Evolutionary conservation across 441 rosid species (phyloP), one percentile per base, ranked within the genome.

Genomic region (Dalechampia spathulata): DNA sequence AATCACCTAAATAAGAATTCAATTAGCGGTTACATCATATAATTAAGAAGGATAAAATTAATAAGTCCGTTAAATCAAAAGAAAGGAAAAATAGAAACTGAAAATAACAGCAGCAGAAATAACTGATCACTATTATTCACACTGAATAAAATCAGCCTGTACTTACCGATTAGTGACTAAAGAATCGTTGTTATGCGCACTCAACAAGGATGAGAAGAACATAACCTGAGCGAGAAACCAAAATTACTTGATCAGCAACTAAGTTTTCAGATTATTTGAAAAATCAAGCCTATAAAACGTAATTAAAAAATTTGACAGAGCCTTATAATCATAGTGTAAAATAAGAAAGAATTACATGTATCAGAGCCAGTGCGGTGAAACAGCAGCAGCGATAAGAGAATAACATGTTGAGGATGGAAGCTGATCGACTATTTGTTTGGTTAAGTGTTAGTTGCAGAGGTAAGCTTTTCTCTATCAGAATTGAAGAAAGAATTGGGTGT

Each of bases 201-300:
- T 52, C 54, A 62, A 65, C 44, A 67, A 66, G 47, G 56, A 64
- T 27, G 73, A 54, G 45, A 56, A 67, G 59, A 40, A 42, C 30
- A 80, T 28, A 36, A 64, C 77, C 93, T 83, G n/a, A 63, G 23
- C 55, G 67, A 32, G 68, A 34, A 43, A 28, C 7, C 19, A 30
- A 54, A 23, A 58, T 19, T 20, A 28, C 38, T 27, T 45, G 42
- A 37, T 53, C 60, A 1, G 38, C 5, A 47, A 6, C 7, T 2
- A 28, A 28, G 4, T 28, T 28, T 28, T 28, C 34, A 28, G 7
- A 28, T 28, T 4, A 4, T 28, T n/a, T n/a, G n/a, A n/a, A 46
- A 0, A 46, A 23, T 16, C 4, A 26, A 16, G n/a, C n/a, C 26
- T 2, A 15, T 12, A 14, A 27, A 10, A 43, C n/a, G n/a, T n/a